A percentile compares a stretch with the other conserved stretches of the same genome.
Evolutionary conservation across 2,329 filamentous ascomycete genomes (phyloP).

Genomic region (Plectosphaerella cucumerina): DNA sequence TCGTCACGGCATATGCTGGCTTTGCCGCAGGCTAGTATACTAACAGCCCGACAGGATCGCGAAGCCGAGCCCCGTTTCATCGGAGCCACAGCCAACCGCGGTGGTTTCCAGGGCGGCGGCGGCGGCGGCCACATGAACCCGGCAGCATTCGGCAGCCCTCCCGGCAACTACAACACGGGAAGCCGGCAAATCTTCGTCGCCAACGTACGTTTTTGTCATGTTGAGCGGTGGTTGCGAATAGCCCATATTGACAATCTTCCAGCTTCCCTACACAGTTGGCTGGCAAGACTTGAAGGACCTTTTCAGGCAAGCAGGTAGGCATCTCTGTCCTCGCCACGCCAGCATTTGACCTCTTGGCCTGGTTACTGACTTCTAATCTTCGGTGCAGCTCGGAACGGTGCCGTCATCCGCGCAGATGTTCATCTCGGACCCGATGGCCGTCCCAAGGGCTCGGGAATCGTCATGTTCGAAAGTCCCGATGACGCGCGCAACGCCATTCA

Average conservation of each 20-base stretch:
- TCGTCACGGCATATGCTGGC: conserved; percentile 23
- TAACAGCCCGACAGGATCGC: conserved; percentile 64
- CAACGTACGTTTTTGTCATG: conserved; percentile 73
- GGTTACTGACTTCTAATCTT: conserved; percentile 7
- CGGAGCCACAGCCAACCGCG: conserved; percentile 61
- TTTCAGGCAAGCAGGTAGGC: conserved; percentile 95
- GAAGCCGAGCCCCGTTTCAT: conserved; percentile 97
- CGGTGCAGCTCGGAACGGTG: conserved; percentile 54
- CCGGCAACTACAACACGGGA: conserved; percentile 48
- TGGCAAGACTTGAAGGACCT: conserved; percentile 99
- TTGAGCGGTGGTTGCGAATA: conserved; percentile 3
- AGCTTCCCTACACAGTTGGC: conserved; percentile 96
- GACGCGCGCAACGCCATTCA: conserved; percentile 94
- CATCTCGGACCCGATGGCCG: conserved; percentile 87
- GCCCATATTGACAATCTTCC: conserved; percentile 8
- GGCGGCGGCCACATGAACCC: conserved; percentile 56
- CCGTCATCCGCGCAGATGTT: conserved; percentile 91
- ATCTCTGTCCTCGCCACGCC: not conserved
- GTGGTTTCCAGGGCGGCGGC: conserved; percentile 55
- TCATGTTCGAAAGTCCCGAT: conserved; percentile 91
- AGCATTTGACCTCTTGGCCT: not conserved
- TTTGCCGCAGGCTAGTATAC: conserved; percentile 7
- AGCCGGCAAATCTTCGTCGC: conserved; percentile 94
- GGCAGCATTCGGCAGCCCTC: conserved; percentile 51
- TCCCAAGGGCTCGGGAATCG: conserved; percentile 94